A percentile compares a stretch with the other conserved stretches of the same genome.
phyloP scores from a whole-genome alignment of 768 basidiomycete species.

The Porphyrellus cyaneotinctus region DNA sequence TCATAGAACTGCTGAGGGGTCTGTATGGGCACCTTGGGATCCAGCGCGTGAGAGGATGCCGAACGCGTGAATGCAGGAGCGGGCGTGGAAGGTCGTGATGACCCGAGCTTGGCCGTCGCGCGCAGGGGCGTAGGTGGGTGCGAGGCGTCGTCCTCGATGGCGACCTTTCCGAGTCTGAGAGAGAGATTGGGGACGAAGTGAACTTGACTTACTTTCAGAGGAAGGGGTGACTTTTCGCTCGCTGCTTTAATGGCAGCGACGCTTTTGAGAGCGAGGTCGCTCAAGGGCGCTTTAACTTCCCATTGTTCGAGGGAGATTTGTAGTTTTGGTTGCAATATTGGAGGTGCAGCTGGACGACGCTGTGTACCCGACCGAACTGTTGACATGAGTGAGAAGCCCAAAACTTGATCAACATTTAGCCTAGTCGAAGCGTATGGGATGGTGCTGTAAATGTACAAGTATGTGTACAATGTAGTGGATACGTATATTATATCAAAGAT shows the following conservation, averaged over 20 bases:
- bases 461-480: neutral
- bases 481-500: too few relatives aligned
- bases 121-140: slow-evolving; percentile 37
- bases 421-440: slow-evolving; percentile 7
- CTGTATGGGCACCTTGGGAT: slow-evolving; percentile 73
- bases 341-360: slow-evolving; percentile 27
- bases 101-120: slow-evolving; percentile 35
- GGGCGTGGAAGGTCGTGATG: slow-evolving; percentile 46
- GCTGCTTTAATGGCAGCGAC: slow-evolving; percentile 59
- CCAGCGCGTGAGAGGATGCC: slow-evolving; percentile 48
- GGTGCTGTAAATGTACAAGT: too few relatives aligned
- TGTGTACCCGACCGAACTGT: slow-evolving; percentile 17
- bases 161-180: slow-evolving; percentile 41
- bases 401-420: neutral
- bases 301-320: slow-evolving; percentile 81
- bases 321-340: slow-evolving; percentile 36
- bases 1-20: slow-evolving; percentile 97
- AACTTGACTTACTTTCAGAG: slow-evolving; percentile 59
- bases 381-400: slow-evolving; percentile 19
- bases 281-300: slow-evolving; percentile 79
- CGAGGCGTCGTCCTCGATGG: slow-evolving; percentile 34
- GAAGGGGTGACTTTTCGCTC: slow-evolving; percentile 58
- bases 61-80: slow-evolving; percentile 19
- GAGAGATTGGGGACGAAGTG: neutral
- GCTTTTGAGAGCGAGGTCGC: slow-evolving; percentile 63